Conservation (phyloP, 768 basidiomycete species). For the Agrocybe pediades region DNA sequence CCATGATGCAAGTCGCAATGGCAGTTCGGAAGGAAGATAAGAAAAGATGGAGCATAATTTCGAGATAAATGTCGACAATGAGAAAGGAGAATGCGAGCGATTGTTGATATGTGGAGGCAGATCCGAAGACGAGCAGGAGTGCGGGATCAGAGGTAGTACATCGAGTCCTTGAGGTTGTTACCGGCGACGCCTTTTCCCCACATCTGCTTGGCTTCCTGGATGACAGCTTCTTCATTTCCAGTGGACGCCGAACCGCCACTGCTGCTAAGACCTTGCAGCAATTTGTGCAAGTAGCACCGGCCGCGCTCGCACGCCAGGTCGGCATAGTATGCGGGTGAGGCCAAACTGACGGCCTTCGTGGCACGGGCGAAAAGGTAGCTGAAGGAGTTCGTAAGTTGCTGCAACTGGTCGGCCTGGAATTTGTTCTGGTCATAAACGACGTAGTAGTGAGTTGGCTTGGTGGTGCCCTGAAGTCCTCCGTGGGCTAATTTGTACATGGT, state of each 20-base stretch:
- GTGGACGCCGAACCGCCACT: constrained; percentile 35
- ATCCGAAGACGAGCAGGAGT: too few relatives aligned
- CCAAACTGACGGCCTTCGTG: constrained; percentile 83
- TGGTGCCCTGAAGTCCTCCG: constrained; percentile 73
- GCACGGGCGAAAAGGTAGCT: constrained; percentile 86
- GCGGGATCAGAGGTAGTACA: constrained; percentile 79
- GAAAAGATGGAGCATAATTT: too few relatives aligned
- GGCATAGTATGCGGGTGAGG: constrained; percentile 82
- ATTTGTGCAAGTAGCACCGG: constrained; percentile 73
- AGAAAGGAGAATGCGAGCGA: too few relatives aligned
- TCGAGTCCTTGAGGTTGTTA: constrained; percentile 58
- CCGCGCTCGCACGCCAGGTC: constrained; percentile 70
- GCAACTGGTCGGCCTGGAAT: constrained; percentile 70
- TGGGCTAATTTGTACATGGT: constrained; percentile 49
- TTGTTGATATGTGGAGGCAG: too few relatives aligned
- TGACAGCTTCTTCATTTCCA: constrained; percentile 48
- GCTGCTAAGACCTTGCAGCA: constrained; percentile 53
- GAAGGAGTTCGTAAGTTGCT: constrained; percentile 67
- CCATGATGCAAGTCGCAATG: too few relatives aligned
- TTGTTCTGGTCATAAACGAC: constrained; percentile 80
- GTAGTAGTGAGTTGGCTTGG: constrained; percentile 77
- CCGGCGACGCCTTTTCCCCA: constrained; percentile 60
- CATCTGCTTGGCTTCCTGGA: constrained; percentile 49
- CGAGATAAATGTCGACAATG: too few relatives aligned
- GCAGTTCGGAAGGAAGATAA: too few relatives aligned